phyloP scores from a whole-genome alignment of 1,284 basidiomycete species.

The Ustilago shanxiensis region DNA sequence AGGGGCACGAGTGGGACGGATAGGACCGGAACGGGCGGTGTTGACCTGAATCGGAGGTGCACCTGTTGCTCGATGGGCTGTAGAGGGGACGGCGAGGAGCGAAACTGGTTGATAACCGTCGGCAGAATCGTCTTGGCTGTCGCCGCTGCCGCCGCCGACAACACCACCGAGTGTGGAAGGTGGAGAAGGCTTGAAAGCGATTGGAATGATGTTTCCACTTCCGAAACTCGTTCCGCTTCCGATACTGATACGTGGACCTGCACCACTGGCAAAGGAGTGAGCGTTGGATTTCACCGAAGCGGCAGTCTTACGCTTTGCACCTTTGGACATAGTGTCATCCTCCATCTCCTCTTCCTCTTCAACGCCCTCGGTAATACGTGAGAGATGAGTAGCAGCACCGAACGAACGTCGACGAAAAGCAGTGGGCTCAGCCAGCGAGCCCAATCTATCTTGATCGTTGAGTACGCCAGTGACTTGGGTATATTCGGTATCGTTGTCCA shows the following conservation, averaged over 20 bases:
- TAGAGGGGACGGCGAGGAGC: constrained; percentile 20
- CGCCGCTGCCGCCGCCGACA: background rate
- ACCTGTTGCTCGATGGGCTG: constrained; percentile 38
- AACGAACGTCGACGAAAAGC: constrained; percentile 40
- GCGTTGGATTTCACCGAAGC: constrained; percentile 16
- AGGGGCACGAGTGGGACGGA: constrained; percentile 46
- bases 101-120: constrained; percentile 11
- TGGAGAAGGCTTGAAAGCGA: constrained; percentile 41
- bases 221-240: constrained; percentile 40
- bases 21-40: constrained; percentile 20
- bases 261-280: constrained; percentile 19
- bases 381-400: constrained; percentile 56
- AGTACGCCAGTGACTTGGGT: constrained; percentile 49
- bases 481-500: constrained; percentile 53
- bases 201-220: constrained; percentile 47
- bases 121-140: background rate
- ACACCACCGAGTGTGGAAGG: background rate
- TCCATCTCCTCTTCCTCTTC: constrained; percentile 50
- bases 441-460: constrained; percentile 24
- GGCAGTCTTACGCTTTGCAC: constrained; percentile 20
- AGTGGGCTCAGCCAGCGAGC: constrained; percentile 47
- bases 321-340: background rate
- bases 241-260: constrained; percentile 44
- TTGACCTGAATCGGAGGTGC: constrained; percentile 38
- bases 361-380: constrained; percentile 51